Conservation (phyloP, 2,329 filamentous ascomycete genomes). For the Tympanopsis confertula region DNA sequence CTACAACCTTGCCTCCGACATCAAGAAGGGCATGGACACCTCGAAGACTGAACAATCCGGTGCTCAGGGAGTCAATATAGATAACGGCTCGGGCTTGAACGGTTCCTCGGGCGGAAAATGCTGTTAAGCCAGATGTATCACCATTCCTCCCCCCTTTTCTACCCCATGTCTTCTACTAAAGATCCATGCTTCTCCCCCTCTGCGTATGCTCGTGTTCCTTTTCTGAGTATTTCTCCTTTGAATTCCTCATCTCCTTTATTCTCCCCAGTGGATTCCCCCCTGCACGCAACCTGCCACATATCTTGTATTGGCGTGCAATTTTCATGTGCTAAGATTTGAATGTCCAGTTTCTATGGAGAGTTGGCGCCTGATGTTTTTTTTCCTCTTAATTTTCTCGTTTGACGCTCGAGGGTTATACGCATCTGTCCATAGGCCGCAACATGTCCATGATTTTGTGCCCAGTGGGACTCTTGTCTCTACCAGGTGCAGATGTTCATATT, state of each 20-base stretch:
- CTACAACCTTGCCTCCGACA: constrained; percentile 85
- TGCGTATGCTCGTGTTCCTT: neutral
- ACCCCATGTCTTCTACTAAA: neutral
- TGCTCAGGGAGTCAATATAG: constrained; percentile 1
- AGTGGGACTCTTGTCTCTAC: too few relatives aligned
- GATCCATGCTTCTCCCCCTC: neutral
- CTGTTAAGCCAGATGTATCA: neutral
- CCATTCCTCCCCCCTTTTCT: neutral
- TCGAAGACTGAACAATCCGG: neutral
- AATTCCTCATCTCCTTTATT: neutral
- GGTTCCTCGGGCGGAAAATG: neutral
- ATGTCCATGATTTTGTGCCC: too few relatives aligned
- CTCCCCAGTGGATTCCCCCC: too few relatives aligned
- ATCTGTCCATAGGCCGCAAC: too few relatives aligned
- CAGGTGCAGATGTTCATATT: too few relatives aligned
- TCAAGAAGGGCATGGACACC: constrained; percentile 88
- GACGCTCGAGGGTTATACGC: too few relatives aligned
- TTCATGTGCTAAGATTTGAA: too few relatives aligned
- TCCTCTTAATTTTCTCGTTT: too few relatives aligned
- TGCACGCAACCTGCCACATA: too few relatives aligned
- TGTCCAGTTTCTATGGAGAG: too few relatives aligned
- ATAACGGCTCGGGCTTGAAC: neutral
- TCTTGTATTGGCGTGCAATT: too few relatives aligned
- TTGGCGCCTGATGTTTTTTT: too few relatives aligned
- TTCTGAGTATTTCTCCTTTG: neutral